These are phyloP conservation scores for Zoysia japonica DNA, from an alignment of 176 grass and related monocot genomes.

Conservation along the genomic window DNA sequence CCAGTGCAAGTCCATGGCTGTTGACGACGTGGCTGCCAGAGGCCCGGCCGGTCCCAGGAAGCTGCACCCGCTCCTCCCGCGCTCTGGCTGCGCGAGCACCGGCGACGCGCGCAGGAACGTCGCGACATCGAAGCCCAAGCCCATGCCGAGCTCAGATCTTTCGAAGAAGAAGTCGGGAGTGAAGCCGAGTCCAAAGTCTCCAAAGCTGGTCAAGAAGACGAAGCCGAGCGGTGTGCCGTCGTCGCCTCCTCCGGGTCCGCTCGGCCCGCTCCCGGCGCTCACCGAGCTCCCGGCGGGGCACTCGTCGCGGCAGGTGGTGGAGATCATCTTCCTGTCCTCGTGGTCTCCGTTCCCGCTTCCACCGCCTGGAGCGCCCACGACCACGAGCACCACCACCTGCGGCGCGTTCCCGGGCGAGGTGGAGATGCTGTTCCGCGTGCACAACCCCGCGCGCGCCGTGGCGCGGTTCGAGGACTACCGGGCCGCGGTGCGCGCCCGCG, in stretches of 20 bases:
- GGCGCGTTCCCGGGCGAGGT: slow-evolving; percentile 62
- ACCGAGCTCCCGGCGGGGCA: slow-evolving; percentile 73
- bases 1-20: slow-evolving; percentile 77
- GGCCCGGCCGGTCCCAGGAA: slow-evolving; percentile 38
- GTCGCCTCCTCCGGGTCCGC: slow-evolving; percentile 35
- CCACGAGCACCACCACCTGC: neutral
- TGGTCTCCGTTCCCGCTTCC: slow-evolving; percentile 40
- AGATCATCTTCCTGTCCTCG: slow-evolving; percentile 91
- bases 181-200: slow-evolving; percentile 17
- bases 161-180: slow-evolving; percentile 2
- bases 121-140: slow-evolving; percentile 36
- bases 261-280: slow-evolving; percentile 64
- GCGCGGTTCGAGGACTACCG: slow-evolving; percentile 92
- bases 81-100: slow-evolving; percentile 63
- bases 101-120: slow-evolving; percentile 40
- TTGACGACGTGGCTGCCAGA: slow-evolving; percentile 62
- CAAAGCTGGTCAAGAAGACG: slow-evolving; percentile 25
- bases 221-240: slow-evolving; percentile 35
- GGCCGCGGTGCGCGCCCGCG: slow-evolving; percentile 49
- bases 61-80: slow-evolving; percentile 42
- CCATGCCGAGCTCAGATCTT: slow-evolving; percentile 11
- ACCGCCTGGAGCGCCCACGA: neutral
- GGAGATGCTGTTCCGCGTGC: slow-evolving; percentile 95
- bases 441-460: slow-evolving; percentile 70
- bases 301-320: slow-evolving; percentile 83